A percentile compares a stretch with the other conserved stretches of the same genome.
Evolutionary conservation across 2,329 filamentous ascomycete species (phyloP).

Genomic region (Grosmannia penicillata): DNA sequence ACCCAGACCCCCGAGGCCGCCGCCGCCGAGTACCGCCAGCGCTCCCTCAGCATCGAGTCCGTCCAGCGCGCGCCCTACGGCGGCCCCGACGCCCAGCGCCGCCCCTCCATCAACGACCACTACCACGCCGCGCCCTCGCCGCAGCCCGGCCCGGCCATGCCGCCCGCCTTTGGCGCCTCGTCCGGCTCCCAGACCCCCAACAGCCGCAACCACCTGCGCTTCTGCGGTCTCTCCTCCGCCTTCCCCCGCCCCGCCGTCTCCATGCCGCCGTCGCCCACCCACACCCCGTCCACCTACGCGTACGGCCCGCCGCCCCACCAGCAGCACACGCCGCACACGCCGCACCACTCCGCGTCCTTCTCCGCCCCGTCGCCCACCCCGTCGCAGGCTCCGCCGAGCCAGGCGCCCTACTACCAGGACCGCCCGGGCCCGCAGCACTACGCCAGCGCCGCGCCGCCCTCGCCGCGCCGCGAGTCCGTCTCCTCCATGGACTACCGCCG

Average conservation of each 20-base stretch:
- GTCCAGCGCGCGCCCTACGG: constrained; percentile 16
- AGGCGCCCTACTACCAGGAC: constrained; percentile 13
- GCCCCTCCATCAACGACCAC: constrained; percentile 19
- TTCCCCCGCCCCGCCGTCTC: constrained; percentile 13
- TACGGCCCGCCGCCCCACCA: constrained; percentile 12
- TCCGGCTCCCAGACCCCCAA: constrained; percentile 11
- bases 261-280: constrained; percentile 19
- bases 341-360: constrained; percentile 4
- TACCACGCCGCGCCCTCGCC: constrained; percentile 7
- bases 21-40: constrained; percentile 14
- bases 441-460: constrained; percentile 9
- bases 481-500: constrained; percentile 6
- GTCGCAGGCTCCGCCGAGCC: neutral
- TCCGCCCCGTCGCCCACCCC: constrained; percentile 4
- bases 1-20: constrained; percentile 18
- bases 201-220: constrained; percentile 6
- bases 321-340: constrained; percentile 1
- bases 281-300: constrained; percentile 9
- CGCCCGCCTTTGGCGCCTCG: constrained; percentile 12
- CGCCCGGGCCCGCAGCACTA: constrained; percentile 16
- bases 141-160: constrained; percentile 12
- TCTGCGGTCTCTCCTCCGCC: constrained; percentile 1
- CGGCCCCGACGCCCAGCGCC: constrained; percentile 16
- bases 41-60: constrained; percentile 19
- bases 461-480: constrained; percentile 8